Evolutionary conservation across 495 filamentous ascomycete genomes (phyloP), one percentile per base, ranked within the genome.

Genomic region (Filosporella fistucella): DNA sequence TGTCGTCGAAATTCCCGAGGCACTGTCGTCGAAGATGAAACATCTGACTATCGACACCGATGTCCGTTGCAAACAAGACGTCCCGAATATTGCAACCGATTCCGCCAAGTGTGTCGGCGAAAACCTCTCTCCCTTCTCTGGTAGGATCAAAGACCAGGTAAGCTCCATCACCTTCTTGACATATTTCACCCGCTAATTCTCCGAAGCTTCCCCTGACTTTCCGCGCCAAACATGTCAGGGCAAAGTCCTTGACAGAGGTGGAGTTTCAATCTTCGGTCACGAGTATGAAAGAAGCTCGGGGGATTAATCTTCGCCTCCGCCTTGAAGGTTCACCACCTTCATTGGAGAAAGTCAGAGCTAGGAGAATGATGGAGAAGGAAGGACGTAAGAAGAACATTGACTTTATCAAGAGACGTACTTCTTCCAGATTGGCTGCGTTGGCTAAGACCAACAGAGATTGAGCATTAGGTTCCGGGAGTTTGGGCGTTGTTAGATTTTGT

Each of bases 321-420:
- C 43, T 10, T 0, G 30, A 42, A 14, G 30, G 42, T 6, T 34
- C 49, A 10, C 54, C 54, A 2, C 16, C 40, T 6, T 49, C 49
- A 9, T 35, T 57, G 1, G 29, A 49, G 9, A 25, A 52, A 43
- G 52, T 22, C 14, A 17, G 52, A 3, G 24, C 45, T 12, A 38
- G 49, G 2, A 38, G 49, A 3, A 34, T 34, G 1, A 45, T 34
- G n/a, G 20, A 44, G 38, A 52, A 52, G 18, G 40, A 49, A 20
- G 29, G 42, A 2, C 25, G 54, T 1, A 49, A 46, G 18, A 14
- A 13, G 0, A 28, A 16, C 2, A 46, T 57, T n/a, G 39, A 49
- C 9, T 42, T 57, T 10, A 49, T 57, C n/a, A 18, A 42, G 1
- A 21, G 14, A 9, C 22, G 46, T 0, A 55, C 52, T 12, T 2